Conservation (phyloP, 805 yeast species). For the Nematodospora valgi region DNA sequence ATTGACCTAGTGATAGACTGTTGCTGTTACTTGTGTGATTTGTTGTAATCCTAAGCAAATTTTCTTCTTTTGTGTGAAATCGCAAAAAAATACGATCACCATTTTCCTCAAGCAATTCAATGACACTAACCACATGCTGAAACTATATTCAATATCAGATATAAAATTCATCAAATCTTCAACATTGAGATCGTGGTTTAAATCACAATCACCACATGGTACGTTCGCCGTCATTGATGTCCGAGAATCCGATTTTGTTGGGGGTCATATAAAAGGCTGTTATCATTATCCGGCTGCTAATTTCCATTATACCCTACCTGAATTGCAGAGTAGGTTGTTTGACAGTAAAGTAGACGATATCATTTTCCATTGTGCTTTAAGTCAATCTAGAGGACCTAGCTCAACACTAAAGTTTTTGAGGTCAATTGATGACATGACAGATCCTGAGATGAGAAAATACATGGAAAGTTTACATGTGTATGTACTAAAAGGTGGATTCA, state of each 20-base stretch:
- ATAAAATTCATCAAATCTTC: constrained; percentile 46
- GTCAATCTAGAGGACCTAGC: constrained; percentile 90
- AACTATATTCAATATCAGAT: constrained; percentile 33
- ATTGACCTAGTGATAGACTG: too few species aligned
- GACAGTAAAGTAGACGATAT: constrained; percentile 44
- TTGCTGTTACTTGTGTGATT: too few species aligned
- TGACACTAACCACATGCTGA: constrained; percentile 5
- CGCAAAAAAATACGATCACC: not conserved
- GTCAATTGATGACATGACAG: constrained; percentile 34
- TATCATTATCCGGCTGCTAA: constrained; percentile 52
- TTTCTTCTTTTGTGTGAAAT: too few species aligned
- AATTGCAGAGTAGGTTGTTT: constrained; percentile 30
- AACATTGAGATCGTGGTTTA: constrained; percentile 46
- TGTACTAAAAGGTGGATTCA: constrained; percentile 83
- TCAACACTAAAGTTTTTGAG: constrained; percentile 65
- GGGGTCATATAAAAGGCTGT: constrained; percentile 66
- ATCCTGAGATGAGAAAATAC: constrained; percentile 17
- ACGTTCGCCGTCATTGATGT: constrained; percentile 70
- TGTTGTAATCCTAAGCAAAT: too few species aligned
- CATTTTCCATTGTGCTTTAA: constrained; percentile 86
- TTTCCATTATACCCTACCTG: constrained; percentile 37
- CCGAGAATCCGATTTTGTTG: constrained; percentile 76
- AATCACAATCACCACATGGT: constrained; percentile 34
- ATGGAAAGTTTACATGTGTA: constrained; percentile 49
- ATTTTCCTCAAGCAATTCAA: not conserved